These are phyloP conservation scores for Ogataea parapolymorpha DNA, from an alignment of 805 yeast species.

Conservation along the genomic window DNA sequence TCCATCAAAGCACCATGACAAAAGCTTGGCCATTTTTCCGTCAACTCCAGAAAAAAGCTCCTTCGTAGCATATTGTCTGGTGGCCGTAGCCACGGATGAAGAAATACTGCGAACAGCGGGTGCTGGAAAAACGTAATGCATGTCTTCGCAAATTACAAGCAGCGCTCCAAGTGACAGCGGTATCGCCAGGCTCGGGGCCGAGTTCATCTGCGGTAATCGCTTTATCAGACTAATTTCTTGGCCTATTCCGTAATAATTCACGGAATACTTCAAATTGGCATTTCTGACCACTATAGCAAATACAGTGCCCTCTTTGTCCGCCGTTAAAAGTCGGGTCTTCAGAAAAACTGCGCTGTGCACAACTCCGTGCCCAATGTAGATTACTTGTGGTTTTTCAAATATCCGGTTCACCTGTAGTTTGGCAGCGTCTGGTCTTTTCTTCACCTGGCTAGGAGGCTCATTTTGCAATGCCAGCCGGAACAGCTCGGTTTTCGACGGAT, in stretches of 20 bases:
- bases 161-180: conserved; percentile 17
- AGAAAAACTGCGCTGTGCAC: conserved; percentile 16
- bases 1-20: conserved; percentile 7
- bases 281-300: conserved; percentile 19
- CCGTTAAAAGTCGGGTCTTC: background rate
- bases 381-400: conserved; percentile 17
- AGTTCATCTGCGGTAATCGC: conserved; percentile 14
- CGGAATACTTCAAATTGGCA: conserved; percentile 14
- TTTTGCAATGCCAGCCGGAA: conserved; percentile 17
- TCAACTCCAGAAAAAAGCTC: conserved; percentile 9
- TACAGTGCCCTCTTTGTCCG: conserved; percentile 10
- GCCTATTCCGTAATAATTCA: conserved; percentile 15
- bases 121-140: conserved; percentile 18
- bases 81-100: background rate
- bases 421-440: conserved; percentile 12
- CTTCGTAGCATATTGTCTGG: conserved; percentile 9
- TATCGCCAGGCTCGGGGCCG: conserved; percentile 15
- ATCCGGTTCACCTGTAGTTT: conserved; percentile 13
- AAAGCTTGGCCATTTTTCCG: conserved; percentile 11
- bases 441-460: conserved; percentile 14
- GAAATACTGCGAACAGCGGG: conserved; percentile 9
- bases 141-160: conserved; percentile 16
- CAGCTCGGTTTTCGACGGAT: conserved; percentile 19
- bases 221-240: conserved; percentile 4
- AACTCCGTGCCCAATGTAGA: conserved; percentile 16